Base-by-base conservation (phyloP, 148 eudicot species). In the Persicaria maculosa region DNA sequence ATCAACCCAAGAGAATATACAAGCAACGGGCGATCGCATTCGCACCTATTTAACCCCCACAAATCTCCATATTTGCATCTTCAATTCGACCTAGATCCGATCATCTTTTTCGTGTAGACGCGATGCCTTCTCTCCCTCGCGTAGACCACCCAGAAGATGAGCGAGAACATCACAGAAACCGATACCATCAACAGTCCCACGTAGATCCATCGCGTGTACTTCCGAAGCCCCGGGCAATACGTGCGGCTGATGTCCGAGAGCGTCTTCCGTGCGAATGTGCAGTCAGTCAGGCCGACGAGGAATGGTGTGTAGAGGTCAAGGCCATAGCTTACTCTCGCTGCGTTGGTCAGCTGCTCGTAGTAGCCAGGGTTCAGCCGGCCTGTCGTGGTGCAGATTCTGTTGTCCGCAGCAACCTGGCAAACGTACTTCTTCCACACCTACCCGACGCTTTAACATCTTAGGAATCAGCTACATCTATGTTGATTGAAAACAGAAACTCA, bases 61-160 rank as follows among this genome's bases (percentile, higher is more conserved):
- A 57, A 17, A 19, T 57, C 22, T 31, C 40, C 40, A 31, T 31
- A 31, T 3, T 31, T 31, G 40, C 40, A 31, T 31, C 3, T 31
- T 31, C 40, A 31, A 31, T 31, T 31, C 40, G 12, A 1, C 14
- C 40, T 46, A 7, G 70, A 43, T 65, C 70, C 70, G n/a, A 36
- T 65, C 70, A 65, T 65, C 45, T 73, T 75, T 74, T 90, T 89
- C 40, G 91, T 84, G 57, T 81, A 88, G 25, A 90, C 77, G 7
- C 93, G 84, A 76, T 90, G 93, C 71, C 85, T 78, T 20, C 98
- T 87, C 79, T 92, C 98, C 76, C 97, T 76, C 8, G 96, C 96
- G 64, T 87, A 94, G 4, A 94, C 75, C 12, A 94, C 88, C 97
- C 97, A 94, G 77, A 88, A 91, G 50, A 87, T 67, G 19, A 94